phyloP scores from a whole-genome alignment of 768 basidiomycete species.

The Auricularia sp. region DNA sequence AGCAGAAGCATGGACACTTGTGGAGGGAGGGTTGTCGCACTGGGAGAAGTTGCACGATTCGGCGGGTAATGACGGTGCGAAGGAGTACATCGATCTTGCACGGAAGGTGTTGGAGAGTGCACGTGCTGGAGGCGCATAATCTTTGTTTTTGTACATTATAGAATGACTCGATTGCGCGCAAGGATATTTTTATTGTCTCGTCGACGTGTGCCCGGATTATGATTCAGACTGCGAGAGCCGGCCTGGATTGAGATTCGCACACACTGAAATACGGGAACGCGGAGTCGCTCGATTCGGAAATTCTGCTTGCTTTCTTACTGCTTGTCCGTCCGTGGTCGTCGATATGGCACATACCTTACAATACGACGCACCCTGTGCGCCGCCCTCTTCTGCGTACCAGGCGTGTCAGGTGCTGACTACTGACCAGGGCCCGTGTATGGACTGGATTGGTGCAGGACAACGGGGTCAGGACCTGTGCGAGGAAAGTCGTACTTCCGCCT shows the following conservation, averaged over 20 bases:
- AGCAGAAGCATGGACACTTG: constrained; percentile 66
- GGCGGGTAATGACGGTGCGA: constrained; percentile 40
- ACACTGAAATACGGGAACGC: too few relatives aligned
- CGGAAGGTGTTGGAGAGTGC: constrained; percentile 49
- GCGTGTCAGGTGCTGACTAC: neutral
- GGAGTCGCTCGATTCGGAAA: neutral
- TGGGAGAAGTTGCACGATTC: constrained; percentile 67
- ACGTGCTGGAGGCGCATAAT: constrained; percentile 6
- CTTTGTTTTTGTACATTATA: too few relatives aligned
- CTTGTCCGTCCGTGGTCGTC: too few relatives aligned
- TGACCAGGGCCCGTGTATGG: constrained; percentile 72
- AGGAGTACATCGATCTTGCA: constrained; percentile 59
- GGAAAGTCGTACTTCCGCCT: constrained; percentile 73
- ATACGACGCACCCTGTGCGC: constrained; percentile 80
- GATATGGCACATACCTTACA: constrained; percentile 65
- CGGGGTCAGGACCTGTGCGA: constrained; percentile 60
- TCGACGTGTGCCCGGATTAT: too few relatives aligned
- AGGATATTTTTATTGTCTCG: too few relatives aligned
- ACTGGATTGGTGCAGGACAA: constrained; percentile 80
- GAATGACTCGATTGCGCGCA: too few relatives aligned
- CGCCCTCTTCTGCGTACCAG: neutral
- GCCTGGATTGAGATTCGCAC: neutral
- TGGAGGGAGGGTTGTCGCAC: constrained; percentile 67
- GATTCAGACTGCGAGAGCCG: too few relatives aligned
- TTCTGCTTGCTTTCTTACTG: constrained; percentile 2